Evolutionary conservation across 768 basidiomycete genomes (phyloP).

Genomic region (Coprinopsis marcescibilis): DNA sequence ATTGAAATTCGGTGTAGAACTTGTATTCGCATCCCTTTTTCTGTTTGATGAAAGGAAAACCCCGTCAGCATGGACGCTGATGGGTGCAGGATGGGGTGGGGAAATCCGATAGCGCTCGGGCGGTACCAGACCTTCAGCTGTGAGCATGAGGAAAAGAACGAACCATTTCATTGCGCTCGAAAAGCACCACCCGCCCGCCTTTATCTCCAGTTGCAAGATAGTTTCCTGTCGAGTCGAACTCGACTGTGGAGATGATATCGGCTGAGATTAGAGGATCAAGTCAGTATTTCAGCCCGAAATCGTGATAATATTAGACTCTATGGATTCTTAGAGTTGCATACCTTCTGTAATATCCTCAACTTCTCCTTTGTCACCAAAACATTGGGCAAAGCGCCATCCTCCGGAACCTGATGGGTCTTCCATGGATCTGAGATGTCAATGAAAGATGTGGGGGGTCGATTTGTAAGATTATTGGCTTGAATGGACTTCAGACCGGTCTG

Average conservation of each 20-base stretch:
- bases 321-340: constrained; percentile 27
- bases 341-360: constrained; percentile 99
- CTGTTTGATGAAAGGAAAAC: constrained; percentile 32
- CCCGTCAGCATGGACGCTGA: constrained; percentile 13
- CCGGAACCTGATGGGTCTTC: constrained; percentile 83
- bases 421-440: constrained; percentile 40
- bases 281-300: neutral
- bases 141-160: constrained; percentile 17
- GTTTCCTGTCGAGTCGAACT: constrained; percentile 99
- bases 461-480: constrained; percentile 14
- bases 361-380: constrained; percentile 99
- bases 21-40: constrained; percentile 99
- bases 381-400: constrained; percentile 98
- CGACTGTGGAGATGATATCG: constrained; percentile 99
- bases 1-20: constrained; percentile 99
- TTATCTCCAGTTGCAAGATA: constrained; percentile 99
- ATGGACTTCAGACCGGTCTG: constrained; percentile 14
- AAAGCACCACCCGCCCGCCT: constrained; percentile 96
- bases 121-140: too few species aligned
- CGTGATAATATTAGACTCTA: constrained; percentile 4
- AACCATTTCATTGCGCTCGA: constrained; percentile 97
- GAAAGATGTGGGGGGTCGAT: constrained; percentile 14
- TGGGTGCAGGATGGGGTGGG: constrained; percentile 7
- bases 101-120: constrained; percentile 6
- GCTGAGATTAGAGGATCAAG: constrained; percentile 43